These are phyloP conservation scores for Zygoascus ofunaensis DNA, from an alignment of 805 yeast species.

Conservation along the genomic window DNA sequence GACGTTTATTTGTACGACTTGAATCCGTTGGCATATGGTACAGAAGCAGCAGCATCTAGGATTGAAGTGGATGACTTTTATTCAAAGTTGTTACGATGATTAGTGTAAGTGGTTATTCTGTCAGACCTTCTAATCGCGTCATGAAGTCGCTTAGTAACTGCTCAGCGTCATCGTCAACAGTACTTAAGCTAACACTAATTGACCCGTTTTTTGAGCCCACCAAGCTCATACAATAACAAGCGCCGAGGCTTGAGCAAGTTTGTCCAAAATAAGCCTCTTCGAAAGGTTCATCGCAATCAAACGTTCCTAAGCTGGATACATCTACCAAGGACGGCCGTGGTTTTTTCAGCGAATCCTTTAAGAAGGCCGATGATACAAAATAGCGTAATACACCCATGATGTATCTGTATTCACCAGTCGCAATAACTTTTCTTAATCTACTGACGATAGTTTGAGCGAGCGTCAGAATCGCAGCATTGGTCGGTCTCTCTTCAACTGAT, in stretches of 20 bases:
- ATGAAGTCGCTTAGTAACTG: neutral
- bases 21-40: no score
- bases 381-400: slow-evolving; percentile 8
- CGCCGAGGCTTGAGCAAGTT: slow-evolving; percentile 11
- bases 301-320: slow-evolving; percentile 16
- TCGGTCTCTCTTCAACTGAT: neutral
- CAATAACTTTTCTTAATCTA: neutral
- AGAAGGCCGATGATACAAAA: slow-evolving; percentile 10
- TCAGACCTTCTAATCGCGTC: neutral
- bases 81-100: no score
- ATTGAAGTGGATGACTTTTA: no score
- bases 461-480: neutral
- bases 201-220: slow-evolving; percentile 10
- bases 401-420: neutral
- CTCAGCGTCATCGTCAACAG: neutral
- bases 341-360: slow-evolving; percentile 3
- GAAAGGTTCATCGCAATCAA: neutral
- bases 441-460: neutral
- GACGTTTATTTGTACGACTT: slow-evolving; percentile 72
- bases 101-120: no score
- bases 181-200: slow-evolving; percentile 2
- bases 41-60: no score
- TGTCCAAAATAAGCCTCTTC: slow-evolving; percentile 11
- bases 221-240: slow-evolving; percentile 9
- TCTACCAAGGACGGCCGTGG: slow-evolving; percentile 10